Base-by-base conservation (phyloP, 176 grass and related monocot species). In the Raddia guianensis region DNA sequence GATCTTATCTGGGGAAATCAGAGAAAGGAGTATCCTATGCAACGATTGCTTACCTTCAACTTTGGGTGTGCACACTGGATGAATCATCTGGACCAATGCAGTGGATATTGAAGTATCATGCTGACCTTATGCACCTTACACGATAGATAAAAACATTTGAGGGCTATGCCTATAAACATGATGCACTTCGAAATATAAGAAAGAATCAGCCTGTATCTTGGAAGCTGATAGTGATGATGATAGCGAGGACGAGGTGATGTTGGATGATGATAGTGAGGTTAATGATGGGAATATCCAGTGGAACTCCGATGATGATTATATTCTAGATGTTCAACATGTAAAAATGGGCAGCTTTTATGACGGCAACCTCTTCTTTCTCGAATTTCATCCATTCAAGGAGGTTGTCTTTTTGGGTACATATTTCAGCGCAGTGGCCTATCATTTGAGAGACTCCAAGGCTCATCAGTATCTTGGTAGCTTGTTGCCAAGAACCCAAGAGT, bases 331-430 rank as follows among this genome's bases (percentile, higher is more conserved):
- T 40, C 37, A 40, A 40, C 37, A 40, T 40, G 4, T 40, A 40
- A 40, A 40, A 40, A 40, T 40, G 37, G 37, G 37, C 37, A 40
- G 37, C 4, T 40, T 40, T 40, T 79, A 15, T 14, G 7, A 0
- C 1, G 77, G 35, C 6, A 8, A 8, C 37, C 44, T 14, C 18
- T 1, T 0, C n/a, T 5, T 79, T 21, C 63, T 79, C 0, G 63
- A 35, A 12, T 80, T 80, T 44, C 77, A 80, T 69, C 50, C 77
- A 58, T 58, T 57, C 51, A 80, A 58, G 14, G 42, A 58, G 51
- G 58, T 48, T 49, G 27, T 81, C 9, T 81, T 27, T 34, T 37
- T n/a, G 57, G 1, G 32, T 40, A 10, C 2, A 8, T 0, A 0
- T 62, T 50, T 19, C 37, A 55, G 16, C 40, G 79, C 10, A 4